These are phyloP conservation scores for Takashimella tepidaria DNA, from an alignment of 1,284 basidiomycete species.

Conservation along the genomic window DNA sequence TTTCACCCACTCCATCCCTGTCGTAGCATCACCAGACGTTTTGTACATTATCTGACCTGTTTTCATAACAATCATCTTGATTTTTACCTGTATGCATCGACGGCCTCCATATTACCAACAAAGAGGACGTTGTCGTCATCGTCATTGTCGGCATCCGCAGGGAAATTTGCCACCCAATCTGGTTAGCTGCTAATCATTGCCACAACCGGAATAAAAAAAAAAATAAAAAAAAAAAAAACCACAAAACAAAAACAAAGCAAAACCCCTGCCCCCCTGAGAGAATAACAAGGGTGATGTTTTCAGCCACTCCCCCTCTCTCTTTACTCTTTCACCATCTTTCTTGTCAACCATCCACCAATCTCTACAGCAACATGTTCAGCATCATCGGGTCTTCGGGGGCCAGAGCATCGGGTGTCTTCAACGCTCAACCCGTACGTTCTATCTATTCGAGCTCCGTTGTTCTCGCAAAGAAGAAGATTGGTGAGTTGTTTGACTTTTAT, in stretches of 20 bases:
- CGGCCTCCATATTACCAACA: too few relatives aligned
- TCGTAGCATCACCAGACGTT: too few relatives aligned
- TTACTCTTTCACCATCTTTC: background rate
- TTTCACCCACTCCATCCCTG: too few relatives aligned
- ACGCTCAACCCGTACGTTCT: background rate
- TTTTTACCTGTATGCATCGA: too few relatives aligned
- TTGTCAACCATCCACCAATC: background rate
- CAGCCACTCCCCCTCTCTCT: background rate
- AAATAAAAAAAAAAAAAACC: background rate
- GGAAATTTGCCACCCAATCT: background rate
- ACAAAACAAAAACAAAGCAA: too few relatives aligned
- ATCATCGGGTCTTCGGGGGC: background rate
- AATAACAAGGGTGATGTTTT: too few relatives aligned
- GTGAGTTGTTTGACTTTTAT: constrained; percentile 52
- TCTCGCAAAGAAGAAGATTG: constrained; percentile 50
- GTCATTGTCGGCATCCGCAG: too few relatives aligned
- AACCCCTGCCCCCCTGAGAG: too few relatives aligned
- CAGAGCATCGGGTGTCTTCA: background rate
- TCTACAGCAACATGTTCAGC: background rate
- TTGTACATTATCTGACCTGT: too few relatives aligned
- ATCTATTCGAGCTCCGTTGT: background rate
- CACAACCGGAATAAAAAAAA: background rate
- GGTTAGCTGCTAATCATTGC: background rate
- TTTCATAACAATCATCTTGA: too few relatives aligned
- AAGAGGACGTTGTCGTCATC: too few relatives aligned